Evolutionary conservation across 768 basidiomycete genomes (phyloP), one percentile per base, ranked within the genome.

Genomic region (Tylopilus rubrobrunneus): DNA sequence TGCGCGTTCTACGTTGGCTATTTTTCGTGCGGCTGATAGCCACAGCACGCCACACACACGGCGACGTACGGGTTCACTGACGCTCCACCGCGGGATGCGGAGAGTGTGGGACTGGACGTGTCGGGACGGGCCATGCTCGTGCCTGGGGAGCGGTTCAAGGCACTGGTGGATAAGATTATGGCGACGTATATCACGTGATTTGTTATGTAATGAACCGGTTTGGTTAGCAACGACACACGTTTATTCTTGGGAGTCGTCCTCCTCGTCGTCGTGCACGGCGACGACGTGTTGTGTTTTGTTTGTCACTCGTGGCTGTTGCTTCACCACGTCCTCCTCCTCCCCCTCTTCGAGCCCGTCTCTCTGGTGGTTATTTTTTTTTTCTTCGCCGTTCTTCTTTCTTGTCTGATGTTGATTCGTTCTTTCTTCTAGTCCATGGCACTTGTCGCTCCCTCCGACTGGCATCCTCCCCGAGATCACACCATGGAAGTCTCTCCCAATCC

Each of bases 381-480:
- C 7, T 7, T 31, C 29, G 3, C 10, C 29, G 1, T 39, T 9
- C 37, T 19, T 39, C n/a, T 39, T 39, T 37, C 14, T 37, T 6
- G n/a, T 17, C n/a, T n/a, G n/a, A n/a, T n/a, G n/a, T n/a, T n/a
- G n/a, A n/a, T n/a, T n/a, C n/a, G n/a, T n/a, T 39, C n/a, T n/a
- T n/a, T n/a, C n/a, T n/a, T 34, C 52, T 49, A 31, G 55, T 81
- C 76, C 78, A 89, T 89, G 87, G 87, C 87, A 73, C 80, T 87
- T 76, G 83, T 89, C 74, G 85, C 82, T 59, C 78, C 84, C 68
- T 78, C 81, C 74, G 86, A 89, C 77, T 88, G 87, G 87, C 80
- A 80, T 61, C 79, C 77, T 61, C 77, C 79, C 66, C 79, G 79
- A 79, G 82, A 86, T 73, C 71, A 73, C 62, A 67, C 76, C 61